These are phyloP conservation scores for Phaeoacremonium minimum DNA, from an alignment of 2,329 filamentous ascomycete genomes.

Conservation along the genomic window DNA sequence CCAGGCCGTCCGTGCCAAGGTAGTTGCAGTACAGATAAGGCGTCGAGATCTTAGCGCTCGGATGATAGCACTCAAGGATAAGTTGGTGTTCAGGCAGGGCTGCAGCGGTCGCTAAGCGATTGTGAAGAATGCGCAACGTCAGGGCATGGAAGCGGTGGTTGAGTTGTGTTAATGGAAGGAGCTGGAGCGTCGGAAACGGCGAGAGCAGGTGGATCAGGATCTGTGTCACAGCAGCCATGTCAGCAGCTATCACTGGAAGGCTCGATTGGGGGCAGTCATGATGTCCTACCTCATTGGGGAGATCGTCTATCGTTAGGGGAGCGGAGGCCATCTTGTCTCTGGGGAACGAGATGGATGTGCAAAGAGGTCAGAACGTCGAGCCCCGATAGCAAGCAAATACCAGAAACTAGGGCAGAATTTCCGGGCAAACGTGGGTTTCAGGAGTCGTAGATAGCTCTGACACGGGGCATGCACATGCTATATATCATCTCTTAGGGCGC, in stretches of 20 bases:
- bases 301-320: conserved; percentile 7
- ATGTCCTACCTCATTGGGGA: conserved; percentile 10
- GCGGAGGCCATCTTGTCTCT: conserved; percentile 8
- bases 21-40: conserved; percentile 66
- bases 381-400: background rate
- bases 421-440: background rate
- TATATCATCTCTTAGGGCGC: too few species aligned
- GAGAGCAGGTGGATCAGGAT: conserved; percentile 24
- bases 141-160: conserved; percentile 23
- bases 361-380: background rate
- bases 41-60: conserved; percentile 62
- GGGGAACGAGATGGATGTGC: too few species aligned
- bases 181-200: conserved; percentile 17
- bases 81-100: conserved; percentile 59
- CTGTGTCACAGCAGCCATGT: conserved; percentile 12
- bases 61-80: conserved; percentile 76
- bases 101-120: conserved; percentile 38
- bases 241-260: background rate
- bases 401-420: background rate
- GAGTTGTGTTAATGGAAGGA: conserved; percentile 19
- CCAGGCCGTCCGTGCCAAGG: conserved; percentile 58
- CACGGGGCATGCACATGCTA: background rate
- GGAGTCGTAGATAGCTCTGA: background rate
- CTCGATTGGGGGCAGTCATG: background rate
- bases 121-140: conserved; percentile 19